Base-by-base conservation (phyloP, 2,329 filamentous ascomycete genomes). In the Colletotrichum godetiae region DNA sequence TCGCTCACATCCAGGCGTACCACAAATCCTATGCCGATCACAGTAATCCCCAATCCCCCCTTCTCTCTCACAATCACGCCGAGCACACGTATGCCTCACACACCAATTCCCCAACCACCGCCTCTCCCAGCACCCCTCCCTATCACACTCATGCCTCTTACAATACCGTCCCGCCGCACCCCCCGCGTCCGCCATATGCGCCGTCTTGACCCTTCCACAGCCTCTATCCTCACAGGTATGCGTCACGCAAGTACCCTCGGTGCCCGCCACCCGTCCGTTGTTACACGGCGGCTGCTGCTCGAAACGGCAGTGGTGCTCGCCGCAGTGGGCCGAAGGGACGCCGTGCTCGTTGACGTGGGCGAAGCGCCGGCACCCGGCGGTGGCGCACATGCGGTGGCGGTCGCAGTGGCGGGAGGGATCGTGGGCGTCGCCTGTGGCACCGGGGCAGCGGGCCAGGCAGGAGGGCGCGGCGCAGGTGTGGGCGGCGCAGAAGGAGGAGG, bases 261-360 rank as follows among this genome's bases (percentile, higher is more conserved):
- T 62, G 33, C 31, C 59, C 1, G 65, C 65, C 2, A 70, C 75
- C 19, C 79, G 69, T 29, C 76, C 77, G 22, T 72, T 71, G n/a
- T 75, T 71, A 72, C 80, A 82, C 24, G 72, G 75, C 55, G 31
- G 67, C 60, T 73, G 75, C 55, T 27, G 67, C 56, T 73, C 70
- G 66, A 68, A 73, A 57, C 79, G 76, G 53, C 80, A 81, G 74
- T 75, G 80, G 69, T 82, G 80, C 4, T 74, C 74, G 52, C 78
- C 75, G 70, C 80, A 82, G 67, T 77, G 78, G 4, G 75, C 76
- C 12, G 78, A 76, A 13, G 72, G 59, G 35, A 75, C 64, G 5
- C 78, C 80, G 35, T 75, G 76, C 8, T 77, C 78, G 13, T 79
- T 76, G 29, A 76, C 66, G 72, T 80, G 76, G 24, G 79, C 78